Conservation (phyloP, 2,329 filamentous ascomycete species). For the Didymella sp. region DNA sequence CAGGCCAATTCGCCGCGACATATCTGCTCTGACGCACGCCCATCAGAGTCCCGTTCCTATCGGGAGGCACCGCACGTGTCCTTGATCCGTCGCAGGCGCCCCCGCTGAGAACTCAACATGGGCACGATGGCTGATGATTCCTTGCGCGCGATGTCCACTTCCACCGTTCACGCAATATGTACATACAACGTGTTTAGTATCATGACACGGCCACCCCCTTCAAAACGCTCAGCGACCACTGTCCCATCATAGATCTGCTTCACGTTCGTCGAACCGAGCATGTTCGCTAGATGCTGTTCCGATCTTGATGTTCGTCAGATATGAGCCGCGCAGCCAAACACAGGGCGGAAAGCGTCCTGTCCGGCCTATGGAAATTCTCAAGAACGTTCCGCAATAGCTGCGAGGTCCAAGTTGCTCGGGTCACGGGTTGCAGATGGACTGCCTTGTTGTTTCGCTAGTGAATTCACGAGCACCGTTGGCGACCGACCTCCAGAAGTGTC, state of each 20-base stretch:
- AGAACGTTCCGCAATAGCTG: neutral
- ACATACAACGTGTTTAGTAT: constrained; percentile 3
- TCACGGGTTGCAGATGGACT: constrained; percentile 10
- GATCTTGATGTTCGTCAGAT: neutral
- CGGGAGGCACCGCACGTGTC: constrained; percentile 10
- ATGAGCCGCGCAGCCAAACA: neutral
- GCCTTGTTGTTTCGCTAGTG: constrained; percentile 10
- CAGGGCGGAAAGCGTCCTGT: neutral
- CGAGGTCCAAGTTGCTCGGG: neutral
- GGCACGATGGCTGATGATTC: neutral
- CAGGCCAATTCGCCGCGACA: constrained; percentile 4
- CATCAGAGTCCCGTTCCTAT: constrained; percentile 13
- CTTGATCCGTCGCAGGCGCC: constrained; percentile 8
- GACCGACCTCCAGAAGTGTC: constrained; percentile 14
- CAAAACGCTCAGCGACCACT: neutral
- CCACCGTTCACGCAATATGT: neutral
- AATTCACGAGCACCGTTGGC: constrained; percentile 18
- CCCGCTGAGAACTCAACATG: neutral
- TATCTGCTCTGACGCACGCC: constrained; percentile 17
- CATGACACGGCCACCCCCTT: neutral
- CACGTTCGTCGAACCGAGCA: neutral
- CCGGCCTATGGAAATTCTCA: neutral
- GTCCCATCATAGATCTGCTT: neutral
- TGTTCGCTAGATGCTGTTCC: neutral
- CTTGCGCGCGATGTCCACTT: neutral